A percentile compares a stretch with the other conserved stretches of the same genome.
phyloP scores from a whole-genome alignment of 768 basidiomycete genomes.

The Mycena venus region DNA sequence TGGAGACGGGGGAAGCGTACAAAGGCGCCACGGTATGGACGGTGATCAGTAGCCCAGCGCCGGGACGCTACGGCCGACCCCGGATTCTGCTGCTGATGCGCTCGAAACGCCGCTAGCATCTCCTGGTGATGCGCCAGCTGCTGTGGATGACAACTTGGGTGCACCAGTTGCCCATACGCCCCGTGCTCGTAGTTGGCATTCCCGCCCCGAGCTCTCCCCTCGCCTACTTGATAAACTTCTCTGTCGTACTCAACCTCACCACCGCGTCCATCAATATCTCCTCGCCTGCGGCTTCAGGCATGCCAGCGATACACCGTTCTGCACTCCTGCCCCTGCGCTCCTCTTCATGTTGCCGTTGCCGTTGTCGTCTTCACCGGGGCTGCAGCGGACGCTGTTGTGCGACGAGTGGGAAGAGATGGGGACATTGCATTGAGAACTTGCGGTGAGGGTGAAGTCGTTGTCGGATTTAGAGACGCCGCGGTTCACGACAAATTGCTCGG shows the following conservation, averaged over 20 bases:
- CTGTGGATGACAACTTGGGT: conserved; percentile 30
- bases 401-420: conserved; percentile 24
- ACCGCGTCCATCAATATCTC: conserved; percentile 36
- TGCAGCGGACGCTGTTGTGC: conserved; percentile 29
- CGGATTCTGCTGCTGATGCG: conserved; percentile 19
- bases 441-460: conserved; percentile 39
- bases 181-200: conserved; percentile 41
- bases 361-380: conserved; percentile 57
- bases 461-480: conserved; percentile 41
- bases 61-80: no score
- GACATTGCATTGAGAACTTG: conserved; percentile 24
- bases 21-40: no score
- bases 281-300: conserved; percentile 28
- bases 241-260: conserved; percentile 64
- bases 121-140: conserved; percentile 44
- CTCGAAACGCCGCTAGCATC: conserved; percentile 43
- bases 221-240: conserved; percentile 76
- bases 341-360: conserved; percentile 45
- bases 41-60: no score
- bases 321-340: conserved; percentile 39
- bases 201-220: conserved; percentile 63
- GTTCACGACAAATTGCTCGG: conserved; percentile 83
- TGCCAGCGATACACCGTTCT: conserved; percentile 19
- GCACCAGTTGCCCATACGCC: background rate
- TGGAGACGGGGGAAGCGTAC: no score